Base-by-base conservation (phyloP, 352 stramenopile genomes). In the Phytopythium sindhum region DNA sequence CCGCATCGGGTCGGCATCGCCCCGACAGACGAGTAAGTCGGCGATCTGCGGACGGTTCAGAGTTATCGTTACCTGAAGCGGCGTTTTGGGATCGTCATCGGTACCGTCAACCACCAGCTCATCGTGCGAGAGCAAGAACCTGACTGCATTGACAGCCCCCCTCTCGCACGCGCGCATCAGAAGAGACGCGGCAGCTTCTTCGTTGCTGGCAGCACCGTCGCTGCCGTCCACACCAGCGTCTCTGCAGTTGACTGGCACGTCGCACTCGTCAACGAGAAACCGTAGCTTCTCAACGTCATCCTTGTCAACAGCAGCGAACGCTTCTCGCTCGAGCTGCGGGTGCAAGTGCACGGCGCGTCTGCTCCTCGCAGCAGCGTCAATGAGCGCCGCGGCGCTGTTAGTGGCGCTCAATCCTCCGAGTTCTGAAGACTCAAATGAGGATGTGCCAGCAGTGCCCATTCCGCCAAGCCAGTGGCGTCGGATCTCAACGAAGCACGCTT, bases 401-500 rank as follows among this genome's bases (percentile, higher is more conserved):
- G 44, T 50, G 56, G 63, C 26, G 29, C 37, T 62, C 26, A 55
- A 10, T n/a, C 39, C 60, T 33, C n/a, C 28, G 28, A 28, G 28
- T 59, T 53, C 63, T 2, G 19, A 35, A 50, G n/a, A 35, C n/a
- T 17, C 41, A 6, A 19, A 48, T 19, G n/a, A 12, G 14, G 47
- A n/a, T 60, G 3, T 31, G n/a, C 1, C 44, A 39, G 1, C 61
- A 33, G 7, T 59, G 53, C 9, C 63, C 64, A 50, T 60, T 73
- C 52, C 52, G 9, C 56, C 56, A 42, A 89, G 59, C 80, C 82
- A 89, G 33, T 89, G 85, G 41, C 68, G 77, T 11, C 75, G 75
- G 37, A 91, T 84, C 45, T 89, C 83, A n/a, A 86, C 66, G 26
- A 87, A 87, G 37, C 82, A 88, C 1, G 69, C 63, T 5, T 90